A percentile compares a stretch with the other conserved stretches of the same genome.
Conservation (phyloP, 352 stramenopile species). For the Pythium phragmitis region DNA sequence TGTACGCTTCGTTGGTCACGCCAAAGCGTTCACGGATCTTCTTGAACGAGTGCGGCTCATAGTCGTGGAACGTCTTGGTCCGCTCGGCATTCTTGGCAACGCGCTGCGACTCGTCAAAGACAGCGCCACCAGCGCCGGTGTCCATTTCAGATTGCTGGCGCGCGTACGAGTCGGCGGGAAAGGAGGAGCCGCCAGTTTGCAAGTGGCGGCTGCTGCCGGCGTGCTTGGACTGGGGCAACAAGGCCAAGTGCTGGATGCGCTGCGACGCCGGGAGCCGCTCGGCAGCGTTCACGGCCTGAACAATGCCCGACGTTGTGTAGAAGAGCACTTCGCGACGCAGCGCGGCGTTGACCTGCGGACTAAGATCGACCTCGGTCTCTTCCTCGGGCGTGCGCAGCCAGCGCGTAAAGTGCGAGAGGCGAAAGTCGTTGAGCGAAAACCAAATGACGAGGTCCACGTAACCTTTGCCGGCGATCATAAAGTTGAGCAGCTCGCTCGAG, state of each 20-base stretch:
- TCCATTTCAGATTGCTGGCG: conserved; percentile 51
- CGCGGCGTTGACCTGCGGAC: conserved; percentile 87
- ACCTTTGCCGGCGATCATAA: conserved; percentile 83
- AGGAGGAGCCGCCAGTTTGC: conserved; percentile 5
- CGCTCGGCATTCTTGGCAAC: conserved; percentile 70
- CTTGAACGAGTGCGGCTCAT: conserved; percentile 86
- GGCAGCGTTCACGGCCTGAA: conserved; percentile 81
- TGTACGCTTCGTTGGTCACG: conserved; percentile 83
- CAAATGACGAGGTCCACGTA: conserved; percentile 90
- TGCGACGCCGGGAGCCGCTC: conserved; percentile 71
- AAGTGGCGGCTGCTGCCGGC: conserved; percentile 18
- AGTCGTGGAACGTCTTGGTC: conserved; percentile 89
- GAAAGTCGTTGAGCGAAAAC: conserved; percentile 87
- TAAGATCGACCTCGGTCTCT: conserved; percentile 79
- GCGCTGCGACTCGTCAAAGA: conserved; percentile 74
- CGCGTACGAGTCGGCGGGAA: conserved; percentile 38
- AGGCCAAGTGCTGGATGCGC: conserved; percentile 79
- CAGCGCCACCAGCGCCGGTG: conserved; percentile 13
- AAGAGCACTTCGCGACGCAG: conserved; percentile 87
- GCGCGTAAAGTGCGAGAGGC: conserved; percentile 70
- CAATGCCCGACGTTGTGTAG: conserved; percentile 90
- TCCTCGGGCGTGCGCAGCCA: conserved; percentile 54
- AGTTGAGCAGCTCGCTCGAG: conserved; percentile 81
- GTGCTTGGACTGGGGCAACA: conserved; percentile 74
- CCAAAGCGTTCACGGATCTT: conserved; percentile 86